Conservation (phyloP, 1,284 basidiomycete species). For the Cryptococcus deneoformans region DNA sequence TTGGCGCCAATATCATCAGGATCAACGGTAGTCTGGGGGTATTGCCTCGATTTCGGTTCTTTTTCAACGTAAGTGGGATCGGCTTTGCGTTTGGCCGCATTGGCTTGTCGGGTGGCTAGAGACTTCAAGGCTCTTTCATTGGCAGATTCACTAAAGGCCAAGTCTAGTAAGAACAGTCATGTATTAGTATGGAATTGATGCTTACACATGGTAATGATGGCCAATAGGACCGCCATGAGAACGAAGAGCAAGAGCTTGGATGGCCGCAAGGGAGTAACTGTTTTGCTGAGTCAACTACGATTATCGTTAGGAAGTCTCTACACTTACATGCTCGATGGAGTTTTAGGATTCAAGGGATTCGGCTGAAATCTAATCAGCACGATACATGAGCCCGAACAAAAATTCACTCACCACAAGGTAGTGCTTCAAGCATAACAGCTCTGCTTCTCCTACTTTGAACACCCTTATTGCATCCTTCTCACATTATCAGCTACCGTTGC, state of each 20-base stretch:
- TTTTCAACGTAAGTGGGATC: background rate
- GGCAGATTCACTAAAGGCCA: background rate
- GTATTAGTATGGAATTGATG: background rate
- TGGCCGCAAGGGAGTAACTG: constrained; percentile 17
- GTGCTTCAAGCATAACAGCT: constrained; percentile 26
- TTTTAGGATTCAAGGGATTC: constrained; percentile 16
- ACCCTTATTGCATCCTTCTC: constrained; percentile 19
- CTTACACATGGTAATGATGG: constrained; percentile 20
- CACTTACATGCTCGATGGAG: background rate
- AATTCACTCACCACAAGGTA: constrained; percentile 19
- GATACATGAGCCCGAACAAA: background rate
- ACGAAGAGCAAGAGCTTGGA: constrained; percentile 25
- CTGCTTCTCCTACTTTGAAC: constrained; percentile 25
- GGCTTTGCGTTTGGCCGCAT: background rate
- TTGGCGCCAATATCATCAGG: background rate
- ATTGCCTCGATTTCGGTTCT: background rate
- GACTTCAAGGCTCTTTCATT: background rate
- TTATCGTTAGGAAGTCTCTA: background rate
- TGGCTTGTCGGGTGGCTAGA: background rate
- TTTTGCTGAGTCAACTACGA: background rate
- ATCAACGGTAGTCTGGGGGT: background rate
- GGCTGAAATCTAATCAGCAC: constrained; percentile 7
- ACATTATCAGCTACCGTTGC: background rate
- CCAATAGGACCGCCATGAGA: constrained; percentile 22
- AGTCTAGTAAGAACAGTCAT: background rate